Percentiles rank a stretch among this genome's conserved stretches.
phyloP scores from a whole-genome alignment of 805 yeast genomes.

The Danielia reshetovae region DNA sequence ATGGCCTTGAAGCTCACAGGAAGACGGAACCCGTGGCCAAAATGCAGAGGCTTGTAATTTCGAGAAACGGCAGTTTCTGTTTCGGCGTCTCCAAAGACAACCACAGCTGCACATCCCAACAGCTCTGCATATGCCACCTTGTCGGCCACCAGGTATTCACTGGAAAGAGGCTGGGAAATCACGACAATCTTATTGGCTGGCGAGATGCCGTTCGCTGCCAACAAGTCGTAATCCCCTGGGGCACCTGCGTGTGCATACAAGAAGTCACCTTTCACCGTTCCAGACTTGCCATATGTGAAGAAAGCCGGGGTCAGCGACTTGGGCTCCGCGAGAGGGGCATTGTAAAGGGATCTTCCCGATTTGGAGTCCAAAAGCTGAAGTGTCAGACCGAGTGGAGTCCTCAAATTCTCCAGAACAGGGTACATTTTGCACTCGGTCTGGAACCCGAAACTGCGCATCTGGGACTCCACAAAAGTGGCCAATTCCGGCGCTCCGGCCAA shows the following conservation, averaged over 20 bases:
- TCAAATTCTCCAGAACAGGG: constrained; percentile 6
- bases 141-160: constrained; percentile 8
- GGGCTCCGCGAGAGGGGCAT: constrained; percentile 23
- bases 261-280: constrained; percentile 21
- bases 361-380: constrained; percentile 22
- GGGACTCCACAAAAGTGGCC: constrained; percentile 20
- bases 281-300: constrained; percentile 24
- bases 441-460: constrained; percentile 28
- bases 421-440: constrained; percentile 16
- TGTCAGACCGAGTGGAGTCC: constrained; percentile 24
- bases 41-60: constrained; percentile 6
- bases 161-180: constrained; percentile 13
- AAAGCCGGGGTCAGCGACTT: constrained; percentile 28
- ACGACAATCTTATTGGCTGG: constrained; percentile 27
- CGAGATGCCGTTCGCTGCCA: constrained; percentile 17
- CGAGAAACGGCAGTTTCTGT: constrained; percentile 9
- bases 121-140: constrained; percentile 12
- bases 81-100: constrained; percentile 12
- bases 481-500: constrained; percentile 25
- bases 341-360: constrained; percentile 21
- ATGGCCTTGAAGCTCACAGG: constrained; percentile 12
- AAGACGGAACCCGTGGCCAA: constrained; percentile 9
- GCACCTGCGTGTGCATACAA: constrained; percentile 31
- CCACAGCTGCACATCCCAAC: constrained; percentile 10
- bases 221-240: constrained; percentile 22